These are phyloP conservation scores for Cercospora janseana DNA, from an alignment of 2,329 filamentous ascomycete species.

Conservation along the genomic window DNA sequence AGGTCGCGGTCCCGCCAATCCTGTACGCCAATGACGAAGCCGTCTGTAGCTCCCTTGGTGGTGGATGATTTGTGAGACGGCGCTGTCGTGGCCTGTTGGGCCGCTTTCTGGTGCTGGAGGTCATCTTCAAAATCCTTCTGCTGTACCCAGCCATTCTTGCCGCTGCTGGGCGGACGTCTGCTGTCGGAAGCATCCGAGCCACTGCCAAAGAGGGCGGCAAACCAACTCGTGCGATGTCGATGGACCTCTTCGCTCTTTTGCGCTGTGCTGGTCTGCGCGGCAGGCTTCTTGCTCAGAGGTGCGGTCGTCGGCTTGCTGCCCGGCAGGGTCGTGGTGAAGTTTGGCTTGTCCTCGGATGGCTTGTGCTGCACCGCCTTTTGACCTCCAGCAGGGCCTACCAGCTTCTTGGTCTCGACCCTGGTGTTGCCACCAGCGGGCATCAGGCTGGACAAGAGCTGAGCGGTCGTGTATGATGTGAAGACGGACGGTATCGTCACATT, in stretches of 20 bases:
- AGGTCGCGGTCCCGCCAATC: constrained; percentile 82
- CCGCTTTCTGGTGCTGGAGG: constrained; percentile 39
- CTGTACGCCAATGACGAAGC: constrained; percentile 78
- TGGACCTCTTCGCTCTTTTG: constrained; percentile 12
- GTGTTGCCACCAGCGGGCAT: constrained; percentile 60
- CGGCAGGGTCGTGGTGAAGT: constrained; percentile 30
- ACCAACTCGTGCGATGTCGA: constrained; percentile 38
- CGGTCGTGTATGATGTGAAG: constrained; percentile 92
- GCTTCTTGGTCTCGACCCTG: constrained; percentile 48
- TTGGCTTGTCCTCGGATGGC: constrained; percentile 28
- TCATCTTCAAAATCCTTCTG: constrained; percentile 65
- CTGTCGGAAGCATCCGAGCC: constrained; percentile 42
- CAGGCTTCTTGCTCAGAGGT: constrained; percentile 20
- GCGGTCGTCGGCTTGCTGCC: constrained; percentile 24
- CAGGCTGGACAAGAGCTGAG: constrained; percentile 84
- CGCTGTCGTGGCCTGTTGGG: constrained; percentile 39
- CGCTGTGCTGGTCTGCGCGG: constrained; percentile 26
- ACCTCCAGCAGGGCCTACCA: constrained; percentile 46
- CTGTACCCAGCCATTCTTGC: constrained; percentile 70
- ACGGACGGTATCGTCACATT: constrained; percentile 92
- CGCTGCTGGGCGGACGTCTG: constrained; percentile 68
- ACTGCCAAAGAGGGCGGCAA: constrained; percentile 44
- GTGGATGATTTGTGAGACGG: constrained; percentile 37
- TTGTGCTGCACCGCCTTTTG: constrained; percentile 18
- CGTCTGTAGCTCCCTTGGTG: constrained; percentile 49